A percentile compares a stretch with the other conserved stretches of the same genome.
These are phyloP conservation scores for Pseudoturritis turrita DNA, from an alignment of 345 rosid genomes.

Conservation along the genomic window DNA sequence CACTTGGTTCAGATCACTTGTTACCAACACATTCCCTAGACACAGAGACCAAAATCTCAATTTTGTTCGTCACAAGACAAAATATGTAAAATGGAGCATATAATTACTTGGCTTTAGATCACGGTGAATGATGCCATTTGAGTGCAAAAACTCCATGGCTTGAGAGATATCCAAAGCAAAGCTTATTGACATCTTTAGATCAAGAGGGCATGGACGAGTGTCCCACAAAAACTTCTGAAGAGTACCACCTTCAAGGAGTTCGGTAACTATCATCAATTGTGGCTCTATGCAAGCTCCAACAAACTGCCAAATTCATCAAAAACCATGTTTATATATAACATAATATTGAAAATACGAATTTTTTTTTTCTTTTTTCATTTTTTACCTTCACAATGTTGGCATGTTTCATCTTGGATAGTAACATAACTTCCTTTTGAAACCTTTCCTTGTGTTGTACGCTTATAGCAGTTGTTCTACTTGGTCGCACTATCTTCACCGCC, in stretches of 20 bases:
- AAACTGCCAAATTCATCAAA: conserved; percentile 31
- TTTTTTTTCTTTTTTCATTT: neutral
- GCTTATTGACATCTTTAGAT: conserved; percentile 34
- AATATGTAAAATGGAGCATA: neutral
- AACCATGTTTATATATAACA: neutral
- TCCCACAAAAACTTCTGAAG: conserved; percentile 47
- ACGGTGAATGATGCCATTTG: conserved; percentile 66
- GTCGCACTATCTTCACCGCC: conserved; percentile 54
- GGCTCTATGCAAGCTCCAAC: conserved; percentile 58
- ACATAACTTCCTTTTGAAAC: conserved; percentile 54
- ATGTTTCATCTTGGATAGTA: conserved; percentile 45
- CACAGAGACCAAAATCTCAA: neutral
- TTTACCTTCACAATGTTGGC: conserved; percentile 51
- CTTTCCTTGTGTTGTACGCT: conserved; percentile 32
- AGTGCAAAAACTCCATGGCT: conserved; percentile 70
- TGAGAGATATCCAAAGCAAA: conserved; percentile 56
- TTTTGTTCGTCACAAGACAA: neutral
- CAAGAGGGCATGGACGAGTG: conserved; percentile 39
- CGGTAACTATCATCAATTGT: conserved; percentile 51
- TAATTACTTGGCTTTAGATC: conserved; percentile 63
- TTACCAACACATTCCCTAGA: conserved; percentile 53
- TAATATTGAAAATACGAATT: neutral
- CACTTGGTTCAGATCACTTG: conserved; percentile 37
- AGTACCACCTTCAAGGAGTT: conserved; percentile 44
- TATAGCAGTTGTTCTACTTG: conserved; percentile 30